phyloP scores from a whole-genome alignment of 768 basidiomycete genomes.

The Lactifluus subvellereus region DNA sequence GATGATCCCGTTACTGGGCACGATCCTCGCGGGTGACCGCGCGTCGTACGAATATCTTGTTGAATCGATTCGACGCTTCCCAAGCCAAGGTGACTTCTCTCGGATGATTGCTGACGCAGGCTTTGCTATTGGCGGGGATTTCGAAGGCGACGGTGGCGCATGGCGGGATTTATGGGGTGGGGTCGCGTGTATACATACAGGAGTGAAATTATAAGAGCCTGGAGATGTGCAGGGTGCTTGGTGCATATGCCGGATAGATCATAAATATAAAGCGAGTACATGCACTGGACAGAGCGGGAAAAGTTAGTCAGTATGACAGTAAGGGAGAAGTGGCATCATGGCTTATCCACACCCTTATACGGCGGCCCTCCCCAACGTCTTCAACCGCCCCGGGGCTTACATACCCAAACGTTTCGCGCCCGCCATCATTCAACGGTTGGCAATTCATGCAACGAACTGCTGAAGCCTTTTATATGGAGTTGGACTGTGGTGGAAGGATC shows the following conservation, averaged over 20 bases:
- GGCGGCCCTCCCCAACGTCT: neutral
- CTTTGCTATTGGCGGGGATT: constrained; percentile 56
- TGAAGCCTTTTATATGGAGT: too few species aligned
- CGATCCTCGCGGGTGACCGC: constrained; percentile 90
- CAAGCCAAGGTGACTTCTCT: constrained; percentile 81
- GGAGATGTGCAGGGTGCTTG: neutral
- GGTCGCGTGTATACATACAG: constrained; percentile 79
- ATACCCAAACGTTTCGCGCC: too few species aligned
- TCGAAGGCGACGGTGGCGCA: constrained; percentile 69
- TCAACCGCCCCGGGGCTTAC: neutral
- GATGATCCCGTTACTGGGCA: constrained; percentile 92
- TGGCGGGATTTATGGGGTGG: constrained; percentile 87
- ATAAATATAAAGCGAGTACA: neutral
- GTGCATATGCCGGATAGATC: neutral
- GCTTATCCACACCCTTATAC: too few species aligned
- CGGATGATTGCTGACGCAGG: constrained; percentile 85
- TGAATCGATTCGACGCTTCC: constrained; percentile 94
- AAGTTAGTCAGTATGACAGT: too few species aligned
- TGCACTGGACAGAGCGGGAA: neutral
- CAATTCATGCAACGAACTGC: neutral
- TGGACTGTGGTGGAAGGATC: too few species aligned
- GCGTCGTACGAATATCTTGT: constrained; percentile 97
- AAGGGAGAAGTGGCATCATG: neutral
- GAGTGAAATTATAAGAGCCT: constrained; percentile 50
- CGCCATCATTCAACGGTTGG: neutral